These are phyloP conservation scores for Fraxinus ornus DNA, from an alignment of 305 asterid genomes.

Conservation along the genomic window DNA sequence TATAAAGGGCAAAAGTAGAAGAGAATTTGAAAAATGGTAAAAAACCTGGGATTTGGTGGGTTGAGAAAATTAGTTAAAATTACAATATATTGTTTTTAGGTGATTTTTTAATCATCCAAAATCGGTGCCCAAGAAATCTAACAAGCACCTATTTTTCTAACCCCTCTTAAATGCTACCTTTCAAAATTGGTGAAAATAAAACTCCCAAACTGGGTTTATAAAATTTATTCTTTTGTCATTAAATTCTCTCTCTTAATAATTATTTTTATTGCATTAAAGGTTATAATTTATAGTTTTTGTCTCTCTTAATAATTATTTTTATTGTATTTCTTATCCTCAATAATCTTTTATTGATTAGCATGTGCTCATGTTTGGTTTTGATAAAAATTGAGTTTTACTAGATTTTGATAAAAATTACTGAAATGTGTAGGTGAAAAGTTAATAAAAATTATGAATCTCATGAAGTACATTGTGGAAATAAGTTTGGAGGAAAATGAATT, in stretches of 20 bases:
- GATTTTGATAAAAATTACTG: not conserved
- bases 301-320: not conserved
- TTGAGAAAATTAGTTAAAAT: too few relatives aligned
- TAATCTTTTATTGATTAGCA: not conserved
- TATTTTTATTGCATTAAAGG: not conserved
- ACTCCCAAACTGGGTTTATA: not conserved
- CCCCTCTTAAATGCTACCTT: not conserved
- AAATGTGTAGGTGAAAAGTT: not conserved
- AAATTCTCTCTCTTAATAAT: not conserved
- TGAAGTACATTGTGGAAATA: too few relatives aligned
- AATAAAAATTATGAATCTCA: too few relatives aligned
- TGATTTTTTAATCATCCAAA: too few relatives aligned
- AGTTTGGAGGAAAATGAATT: too few relatives aligned
- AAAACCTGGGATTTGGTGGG: too few relatives aligned
- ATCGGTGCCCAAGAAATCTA: too few relatives aligned
- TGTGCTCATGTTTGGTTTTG: not conserved
- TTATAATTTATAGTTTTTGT: too few relatives aligned
- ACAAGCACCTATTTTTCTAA: too few relatives aligned
- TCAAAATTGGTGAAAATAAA: not conserved
- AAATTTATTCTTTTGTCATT: not conserved
- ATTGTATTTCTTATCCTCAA: not conserved
- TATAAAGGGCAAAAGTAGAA: too few relatives aligned
- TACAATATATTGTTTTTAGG: too few relatives aligned
- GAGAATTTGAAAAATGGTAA: not conserved
- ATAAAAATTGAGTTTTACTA: not conserved